Evolutionary conservation across 1,139 yeast species (phyloP).

Genomic region (Saccharomycopsis crataegensis): DNA sequence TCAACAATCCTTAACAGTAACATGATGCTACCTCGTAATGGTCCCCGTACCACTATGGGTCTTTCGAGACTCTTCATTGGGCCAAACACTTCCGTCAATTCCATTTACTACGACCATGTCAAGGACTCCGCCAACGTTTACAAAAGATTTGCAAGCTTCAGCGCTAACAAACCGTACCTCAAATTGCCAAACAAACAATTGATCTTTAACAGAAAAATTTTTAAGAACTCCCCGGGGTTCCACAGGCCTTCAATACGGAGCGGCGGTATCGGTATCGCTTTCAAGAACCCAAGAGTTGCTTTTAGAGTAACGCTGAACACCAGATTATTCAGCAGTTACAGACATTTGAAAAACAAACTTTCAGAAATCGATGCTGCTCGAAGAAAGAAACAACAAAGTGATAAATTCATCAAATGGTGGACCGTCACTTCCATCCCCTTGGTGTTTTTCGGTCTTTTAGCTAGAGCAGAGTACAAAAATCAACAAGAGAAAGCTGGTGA

Average conservation of each 20-base stretch:
- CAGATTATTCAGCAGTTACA: conserved; percentile 6
- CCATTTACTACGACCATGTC: conserved; percentile 1
- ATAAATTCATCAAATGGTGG: conserved; percentile 59
- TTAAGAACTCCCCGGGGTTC: neutral
- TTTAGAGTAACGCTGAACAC: neutral
- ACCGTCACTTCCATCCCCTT: conserved; percentile 58
- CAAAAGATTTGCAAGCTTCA: neutral
- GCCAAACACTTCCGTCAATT: neutral
- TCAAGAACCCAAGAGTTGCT: too few species aligned
- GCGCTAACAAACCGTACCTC: neutral
- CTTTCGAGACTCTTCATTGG: conserved; percentile 9
- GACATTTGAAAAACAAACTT: conserved; percentile 2
- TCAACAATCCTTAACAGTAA: too few species aligned
- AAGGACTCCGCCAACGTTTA: neutral
- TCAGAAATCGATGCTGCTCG: conserved; percentile 3
- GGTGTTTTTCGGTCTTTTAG: conserved; percentile 58
- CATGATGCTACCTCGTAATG: too few species aligned
- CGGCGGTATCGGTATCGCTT: too few species aligned
- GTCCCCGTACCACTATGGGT: conserved; percentile 5
- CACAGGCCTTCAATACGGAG: neutral
- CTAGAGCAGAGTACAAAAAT: conserved; percentile 38
- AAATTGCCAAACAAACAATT: conserved; percentile 2
- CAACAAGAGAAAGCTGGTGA: conserved; percentile 21
- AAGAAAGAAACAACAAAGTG: conserved; percentile 23
- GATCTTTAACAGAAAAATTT: conserved; percentile 1